Evolutionary conservation across 257 asterid genomes (phyloP), one percentile per base, ranked within the genome.

Genomic region (Lycium ferocissimum): DNA sequence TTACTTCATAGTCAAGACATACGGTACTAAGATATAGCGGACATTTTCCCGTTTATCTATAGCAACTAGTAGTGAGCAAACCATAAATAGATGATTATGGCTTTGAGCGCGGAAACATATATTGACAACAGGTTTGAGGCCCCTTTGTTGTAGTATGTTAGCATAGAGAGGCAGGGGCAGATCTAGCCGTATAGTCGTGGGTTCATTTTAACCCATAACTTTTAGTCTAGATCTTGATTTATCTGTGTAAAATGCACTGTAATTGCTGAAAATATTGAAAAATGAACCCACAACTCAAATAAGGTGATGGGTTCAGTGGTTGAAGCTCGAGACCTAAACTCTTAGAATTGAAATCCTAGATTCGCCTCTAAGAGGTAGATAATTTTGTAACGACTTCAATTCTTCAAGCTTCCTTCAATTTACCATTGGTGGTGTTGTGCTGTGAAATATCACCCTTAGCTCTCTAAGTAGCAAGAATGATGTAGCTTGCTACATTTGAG

Each of bases 1-100:
- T 85, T 95, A 75, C 89, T 95, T 88, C 98, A 94, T 54, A 93
- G 94, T 89, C 96, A 92, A 84, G 89, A 90, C 76, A 91, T 92
- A 78, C 88, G 89, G 11, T 87, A 91, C 84, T 87, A 18, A 86
- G 58, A 0, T 45, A 83, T 38, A 11, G 2, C 10, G 3, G 12
- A 10, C 61, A 3, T 47, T 73, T 45, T 70, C 7, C 2, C 57
- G 8, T 43, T 45, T 33, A 72, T 40, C 38, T 70, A 1, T 40
- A 18, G 54, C 13, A 17, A 17, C 79, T 70, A 40, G 54, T 40
- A 0, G 79, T 71, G 79, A 71, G 15, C 57, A 72, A 66, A 18
- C 37, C 15, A 71, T 18, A 72, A 18, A 38, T 70, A 40, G 35
- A 70, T 70, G 79, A 70, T 70, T 70, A 9, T 37, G 76, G 13